Percentiles rank a stretch among this genome's conserved stretches.
Conservation (phyloP, 495 filamentous ascomycete genomes). For the Aspergillus wentii region DNA sequence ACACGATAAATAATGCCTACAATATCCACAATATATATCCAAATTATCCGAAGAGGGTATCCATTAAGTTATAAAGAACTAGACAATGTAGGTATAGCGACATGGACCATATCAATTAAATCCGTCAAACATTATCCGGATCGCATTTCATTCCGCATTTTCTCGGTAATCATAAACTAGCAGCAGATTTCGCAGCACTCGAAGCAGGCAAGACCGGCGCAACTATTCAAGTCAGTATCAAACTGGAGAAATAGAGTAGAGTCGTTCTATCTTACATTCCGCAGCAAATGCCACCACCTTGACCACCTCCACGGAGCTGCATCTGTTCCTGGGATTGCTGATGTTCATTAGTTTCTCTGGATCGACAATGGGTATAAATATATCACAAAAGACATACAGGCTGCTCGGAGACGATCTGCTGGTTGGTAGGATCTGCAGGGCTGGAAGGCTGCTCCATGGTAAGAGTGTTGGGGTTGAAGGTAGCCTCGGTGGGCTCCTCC, state of each 20-base stretch:
- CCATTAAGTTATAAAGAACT: too few species aligned
- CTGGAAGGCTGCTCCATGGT: conserved; percentile 35
- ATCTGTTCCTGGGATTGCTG: conserved; percentile 32
- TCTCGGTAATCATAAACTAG: too few species aligned
- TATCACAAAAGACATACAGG: conserved; percentile 21
- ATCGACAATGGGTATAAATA: background rate
- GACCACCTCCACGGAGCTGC: conserved; percentile 40
- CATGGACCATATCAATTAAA: background rate
- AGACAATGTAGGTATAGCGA: conserved; percentile 1
- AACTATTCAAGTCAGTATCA: conserved; percentile 15
- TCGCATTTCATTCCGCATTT: too few species aligned
- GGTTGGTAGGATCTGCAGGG: conserved; percentile 22
- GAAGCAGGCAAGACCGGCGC: conserved; percentile 39
- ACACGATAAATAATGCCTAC: too few species aligned
- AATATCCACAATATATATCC: too few species aligned
- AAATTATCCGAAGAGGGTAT: too few species aligned
- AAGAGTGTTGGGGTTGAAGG: conserved; percentile 29
- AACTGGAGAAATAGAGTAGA: conserved; percentile 4
- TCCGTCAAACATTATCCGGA: background rate
- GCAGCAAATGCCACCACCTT: conserved; percentile 37
- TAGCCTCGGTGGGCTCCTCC: conserved; percentile 18
- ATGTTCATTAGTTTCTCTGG: background rate
- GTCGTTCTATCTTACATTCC: conserved; percentile 45
- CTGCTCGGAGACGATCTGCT: conserved; percentile 28
- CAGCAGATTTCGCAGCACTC: conserved; percentile 45